Conservation (phyloP, 1,284 basidiomycete species). For the Trametes polyzona region DNA sequence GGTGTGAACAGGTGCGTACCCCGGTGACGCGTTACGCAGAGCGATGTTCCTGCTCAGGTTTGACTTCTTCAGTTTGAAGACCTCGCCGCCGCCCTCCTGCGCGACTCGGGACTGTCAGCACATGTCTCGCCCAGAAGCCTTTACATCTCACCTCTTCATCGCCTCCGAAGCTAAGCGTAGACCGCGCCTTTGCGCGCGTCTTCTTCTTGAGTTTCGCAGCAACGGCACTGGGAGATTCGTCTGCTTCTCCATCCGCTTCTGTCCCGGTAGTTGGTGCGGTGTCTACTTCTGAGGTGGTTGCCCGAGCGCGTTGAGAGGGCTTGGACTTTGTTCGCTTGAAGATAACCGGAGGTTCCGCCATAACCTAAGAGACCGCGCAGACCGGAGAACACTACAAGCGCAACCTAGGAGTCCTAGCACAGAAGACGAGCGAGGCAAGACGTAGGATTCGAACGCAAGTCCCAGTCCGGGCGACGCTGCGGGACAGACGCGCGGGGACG, state of each 20-base stretch:
- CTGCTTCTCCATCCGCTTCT: conserved; percentile 32
- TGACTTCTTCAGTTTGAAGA: conserved; percentile 79
- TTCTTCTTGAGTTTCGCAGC: conserved; percentile 73
- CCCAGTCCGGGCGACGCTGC: not conserved
- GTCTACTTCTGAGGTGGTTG: conserved; percentile 34
- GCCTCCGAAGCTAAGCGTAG: conserved; percentile 81
- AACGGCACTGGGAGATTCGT: conserved; percentile 56
- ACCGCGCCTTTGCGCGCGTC: conserved; percentile 60
- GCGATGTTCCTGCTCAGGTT: conserved; percentile 68
- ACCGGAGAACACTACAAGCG: no score
- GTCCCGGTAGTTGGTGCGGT: conserved; percentile 38
- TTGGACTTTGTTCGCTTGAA: conserved; percentile 67
- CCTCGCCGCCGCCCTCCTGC: conserved; percentile 60
- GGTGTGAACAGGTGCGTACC: conserved; percentile 18
- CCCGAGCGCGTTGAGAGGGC: conserved; percentile 50
- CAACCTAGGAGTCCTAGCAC: not conserved
- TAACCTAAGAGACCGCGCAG: not conserved
- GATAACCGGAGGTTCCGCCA: conserved; percentile 36
- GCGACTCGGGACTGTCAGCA: conserved; percentile 25
- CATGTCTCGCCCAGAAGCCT: conserved; percentile 26
- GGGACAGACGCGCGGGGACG: not conserved
- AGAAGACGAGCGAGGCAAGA: not conserved
- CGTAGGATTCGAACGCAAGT: not conserved
- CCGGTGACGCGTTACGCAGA: conserved; percentile 52
- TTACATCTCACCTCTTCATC: conserved; percentile 69